Evolutionary conservation across 108 stramenopile species (phyloP).

Genomic region (Nitzschia sp.): DNA sequence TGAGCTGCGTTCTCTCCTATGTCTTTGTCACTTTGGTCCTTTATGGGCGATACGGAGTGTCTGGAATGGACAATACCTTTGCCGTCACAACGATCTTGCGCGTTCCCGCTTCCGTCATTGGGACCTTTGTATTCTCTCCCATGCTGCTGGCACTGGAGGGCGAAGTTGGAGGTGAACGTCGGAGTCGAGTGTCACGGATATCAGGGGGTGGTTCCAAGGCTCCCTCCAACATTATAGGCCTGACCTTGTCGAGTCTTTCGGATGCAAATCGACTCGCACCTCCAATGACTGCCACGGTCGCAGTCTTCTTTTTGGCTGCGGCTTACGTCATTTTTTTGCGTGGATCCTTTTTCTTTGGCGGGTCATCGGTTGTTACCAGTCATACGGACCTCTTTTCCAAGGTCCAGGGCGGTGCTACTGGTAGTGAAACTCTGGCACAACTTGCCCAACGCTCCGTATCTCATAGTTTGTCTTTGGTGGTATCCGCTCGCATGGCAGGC

Average conservation of each 20-base stretch:
- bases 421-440: constrained; percentile 38
- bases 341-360: constrained; percentile 56
- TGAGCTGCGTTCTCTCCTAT: constrained; percentile 61
- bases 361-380: constrained; percentile 32
- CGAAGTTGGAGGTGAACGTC: constrained; percentile 46
- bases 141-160: constrained; percentile 75
- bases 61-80: constrained; percentile 64
- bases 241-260: constrained; percentile 46
- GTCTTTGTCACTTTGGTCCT: constrained; percentile 50
- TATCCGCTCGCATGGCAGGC: constrained; percentile 55
- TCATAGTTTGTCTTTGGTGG: constrained; percentile 41
- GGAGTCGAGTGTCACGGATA: constrained; percentile 42
- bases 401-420: constrained; percentile 28
- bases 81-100: constrained; percentile 58
- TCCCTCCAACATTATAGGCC: constrained; percentile 30
- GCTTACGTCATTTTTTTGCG: constrained; percentile 68
- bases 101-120: constrained; percentile 64
- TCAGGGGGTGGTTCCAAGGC: constrained; percentile 29
- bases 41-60: constrained; percentile 71
- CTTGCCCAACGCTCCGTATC: constrained; percentile 54
- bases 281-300: constrained; percentile 42
- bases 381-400: constrained; percentile 49
- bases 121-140: constrained; percentile 57
- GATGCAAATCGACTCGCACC: constrained; percentile 68
- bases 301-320: constrained; percentile 52